A percentile compares a stretch with the other conserved stretches of the same genome.
These are phyloP conservation scores for Zopfochytrium polystomum DNA, from an alignment of 371 early-diverging fungal genomes.

Conservation along the genomic window DNA sequence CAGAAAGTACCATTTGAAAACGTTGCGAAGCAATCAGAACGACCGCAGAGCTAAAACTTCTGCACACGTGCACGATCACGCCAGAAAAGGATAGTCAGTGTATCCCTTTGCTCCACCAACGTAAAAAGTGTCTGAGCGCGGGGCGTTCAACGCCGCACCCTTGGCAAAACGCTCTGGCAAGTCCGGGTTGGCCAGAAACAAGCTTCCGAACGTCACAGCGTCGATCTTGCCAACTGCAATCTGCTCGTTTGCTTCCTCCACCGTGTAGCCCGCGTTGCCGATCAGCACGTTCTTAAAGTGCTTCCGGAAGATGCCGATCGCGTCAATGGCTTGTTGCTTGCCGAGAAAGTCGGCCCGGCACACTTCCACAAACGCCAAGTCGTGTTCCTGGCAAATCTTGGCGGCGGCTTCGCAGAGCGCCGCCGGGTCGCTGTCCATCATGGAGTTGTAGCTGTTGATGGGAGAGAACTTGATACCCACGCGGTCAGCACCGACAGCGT, in stretches of 20 bases:
- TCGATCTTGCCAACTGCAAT: neutral
- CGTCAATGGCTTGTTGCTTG: too few species aligned
- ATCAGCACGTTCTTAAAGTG: neutral
- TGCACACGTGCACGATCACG: too few species aligned
- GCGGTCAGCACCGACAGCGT: constrained; percentile 25
- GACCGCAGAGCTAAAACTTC: too few species aligned
- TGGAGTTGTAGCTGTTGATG: constrained; percentile 15
- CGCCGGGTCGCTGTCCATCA: constrained; percentile 13
- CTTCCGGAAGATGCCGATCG: neutral
- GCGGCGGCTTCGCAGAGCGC: neutral
- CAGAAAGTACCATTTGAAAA: too few species aligned
- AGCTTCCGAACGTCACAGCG: neutral
- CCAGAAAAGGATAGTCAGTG: neutral
- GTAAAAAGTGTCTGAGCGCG: neutral
- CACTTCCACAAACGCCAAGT: neutral
- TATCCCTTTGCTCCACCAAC: neutral
- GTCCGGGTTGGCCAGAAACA: neutral
- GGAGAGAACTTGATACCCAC: constrained; percentile 45
- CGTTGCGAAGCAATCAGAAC: too few species aligned
- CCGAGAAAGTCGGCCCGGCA: neutral
- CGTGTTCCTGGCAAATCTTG: neutral
- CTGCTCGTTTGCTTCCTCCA: neutral
- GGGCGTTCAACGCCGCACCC: neutral
- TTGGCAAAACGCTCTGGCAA: neutral
- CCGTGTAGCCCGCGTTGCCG: too few species aligned